Evolutionary conservation across 176 grass and related monocot genomes (phyloP).

Genomic region (Hyparrhenia diplandra): DNA sequence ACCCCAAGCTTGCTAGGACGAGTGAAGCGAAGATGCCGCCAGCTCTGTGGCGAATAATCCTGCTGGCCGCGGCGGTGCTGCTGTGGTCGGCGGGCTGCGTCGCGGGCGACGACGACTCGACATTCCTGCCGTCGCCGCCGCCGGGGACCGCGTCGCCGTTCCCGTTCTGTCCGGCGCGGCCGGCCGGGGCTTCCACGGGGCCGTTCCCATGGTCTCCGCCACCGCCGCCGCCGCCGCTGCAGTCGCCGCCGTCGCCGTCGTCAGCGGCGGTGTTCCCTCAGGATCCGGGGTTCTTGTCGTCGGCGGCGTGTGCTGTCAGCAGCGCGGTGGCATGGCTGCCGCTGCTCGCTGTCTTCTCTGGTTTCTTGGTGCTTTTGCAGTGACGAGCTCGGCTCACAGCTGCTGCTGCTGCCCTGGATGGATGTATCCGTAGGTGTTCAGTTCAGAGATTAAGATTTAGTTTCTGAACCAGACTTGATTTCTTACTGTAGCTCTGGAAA

Average conservation of each 20-base stretch:
- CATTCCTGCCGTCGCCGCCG: conserved; percentile 23
- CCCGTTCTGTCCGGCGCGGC: conserved; percentile 40
- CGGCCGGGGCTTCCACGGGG: background rate
- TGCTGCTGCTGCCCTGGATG: background rate
- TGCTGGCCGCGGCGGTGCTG: conserved; percentile 15
- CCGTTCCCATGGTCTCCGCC: conserved; percentile 45
- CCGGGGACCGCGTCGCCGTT: conserved; percentile 26
- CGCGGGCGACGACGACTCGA: background rate
- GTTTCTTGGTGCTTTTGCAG: conserved; percentile 28
- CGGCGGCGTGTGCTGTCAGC: background rate
- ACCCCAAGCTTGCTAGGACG: background rate
- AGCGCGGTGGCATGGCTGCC: background rate
- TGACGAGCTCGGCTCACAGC: background rate
- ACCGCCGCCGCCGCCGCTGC: background rate
- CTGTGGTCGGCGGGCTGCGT: background rate
- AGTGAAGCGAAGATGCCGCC: background rate
- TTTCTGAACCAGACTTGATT: background rate
- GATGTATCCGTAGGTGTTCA: background rate
- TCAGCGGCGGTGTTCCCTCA: conserved; percentile 17
- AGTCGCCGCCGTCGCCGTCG: background rate
- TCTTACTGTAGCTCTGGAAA: background rate
- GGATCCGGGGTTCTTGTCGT: conserved; percentile 40
- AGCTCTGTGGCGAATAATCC: background rate
- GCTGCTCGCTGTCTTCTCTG: conserved; percentile 5
- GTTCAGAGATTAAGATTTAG: background rate